Evolutionary conservation across 169 alveolate genomes (phyloP), one percentile per base, ranked within the genome.

Genomic region (Plasmodium sp.): DNA sequence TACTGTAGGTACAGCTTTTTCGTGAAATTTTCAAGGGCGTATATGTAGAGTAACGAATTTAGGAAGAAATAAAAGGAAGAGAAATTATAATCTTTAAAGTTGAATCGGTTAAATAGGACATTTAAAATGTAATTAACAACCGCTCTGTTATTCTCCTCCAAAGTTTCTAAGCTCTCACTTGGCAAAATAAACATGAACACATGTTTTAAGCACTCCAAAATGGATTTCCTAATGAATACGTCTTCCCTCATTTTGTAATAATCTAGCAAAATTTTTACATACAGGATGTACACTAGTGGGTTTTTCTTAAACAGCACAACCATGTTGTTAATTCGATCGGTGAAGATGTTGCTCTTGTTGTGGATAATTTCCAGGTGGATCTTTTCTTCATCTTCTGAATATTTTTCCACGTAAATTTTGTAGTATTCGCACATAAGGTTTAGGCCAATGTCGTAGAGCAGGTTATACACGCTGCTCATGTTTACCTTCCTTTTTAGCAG

Each of bases 201-300:
- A 90, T 90, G 94, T 67, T 90, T 90, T 75, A 90, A n/a, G n/a
- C 94, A 90, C 51, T 90, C 94, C 48, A 90, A 45, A 27, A 90
- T 90, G 18, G 90, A 22, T 12, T 90, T 90, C 73, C 72, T 90
- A 14, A 80, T 39, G 72, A 79, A 90, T 39, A 90, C 45, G 31
- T 80, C 77, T 58, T 90, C 94, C 34, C 54, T 90, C 48, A 43
- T 67, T 27, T 79, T 79, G 36, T 90, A 90, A 10, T 43, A 90
- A 90, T 90, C 90, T 41, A 90, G 72, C 72, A 90, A 67, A 12
- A 79, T 72, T 67, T 90, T 79, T 90, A 62, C 67, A 90, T 90
- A 90, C 31, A 90, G 18, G 62, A 90, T 80, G 58, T 90, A 90
- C 33, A 90, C 58, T 3, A 90, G 31, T 48, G 94, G 94, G 31